phyloP scores from a whole-genome alignment of 257 asterid genomes.

The Scutellaria galericulata region DNA sequence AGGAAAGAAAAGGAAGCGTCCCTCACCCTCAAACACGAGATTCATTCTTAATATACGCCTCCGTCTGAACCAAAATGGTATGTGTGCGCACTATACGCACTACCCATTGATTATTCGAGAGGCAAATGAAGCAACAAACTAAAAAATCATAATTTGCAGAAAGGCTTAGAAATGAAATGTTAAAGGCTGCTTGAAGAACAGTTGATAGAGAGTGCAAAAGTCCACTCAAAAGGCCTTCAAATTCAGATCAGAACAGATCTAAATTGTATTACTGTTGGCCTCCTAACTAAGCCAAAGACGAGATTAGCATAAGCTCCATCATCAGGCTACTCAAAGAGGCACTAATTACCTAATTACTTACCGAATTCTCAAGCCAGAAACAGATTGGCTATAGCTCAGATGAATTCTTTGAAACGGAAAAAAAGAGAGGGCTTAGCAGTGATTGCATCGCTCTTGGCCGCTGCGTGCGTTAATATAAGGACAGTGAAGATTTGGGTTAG shows the following conservation, averaged over 20 bases:
- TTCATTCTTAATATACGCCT: constrained; percentile 35
- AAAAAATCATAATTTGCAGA: no score
- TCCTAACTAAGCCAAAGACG: constrained; percentile 50
- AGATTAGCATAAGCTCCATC: constrained; percentile 32
- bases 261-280: constrained; percentile 37
- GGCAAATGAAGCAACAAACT: constrained; percentile 21
- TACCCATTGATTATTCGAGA: constrained; percentile 37
- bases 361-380: no score
- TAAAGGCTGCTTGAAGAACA: constrained; percentile 35
- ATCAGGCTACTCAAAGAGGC: constrained; percentile 54
- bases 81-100: background rate
- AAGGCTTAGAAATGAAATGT: background rate
- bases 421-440: no score
- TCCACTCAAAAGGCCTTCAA: constrained; percentile 29
- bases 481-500: no score
- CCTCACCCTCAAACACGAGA: constrained; percentile 10
- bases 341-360: background rate
- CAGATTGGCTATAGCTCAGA: no score
- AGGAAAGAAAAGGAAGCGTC: background rate
- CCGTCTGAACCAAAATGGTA: constrained; percentile 51
- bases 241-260: background rate
- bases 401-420: no score
- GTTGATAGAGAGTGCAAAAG: constrained; percentile 5
- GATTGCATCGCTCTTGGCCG: no score
- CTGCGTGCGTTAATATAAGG: no score